Evolutionary conservation across 306 rosid genomes (phyloP).

Genomic region (Sicyos baderoa): DNA sequence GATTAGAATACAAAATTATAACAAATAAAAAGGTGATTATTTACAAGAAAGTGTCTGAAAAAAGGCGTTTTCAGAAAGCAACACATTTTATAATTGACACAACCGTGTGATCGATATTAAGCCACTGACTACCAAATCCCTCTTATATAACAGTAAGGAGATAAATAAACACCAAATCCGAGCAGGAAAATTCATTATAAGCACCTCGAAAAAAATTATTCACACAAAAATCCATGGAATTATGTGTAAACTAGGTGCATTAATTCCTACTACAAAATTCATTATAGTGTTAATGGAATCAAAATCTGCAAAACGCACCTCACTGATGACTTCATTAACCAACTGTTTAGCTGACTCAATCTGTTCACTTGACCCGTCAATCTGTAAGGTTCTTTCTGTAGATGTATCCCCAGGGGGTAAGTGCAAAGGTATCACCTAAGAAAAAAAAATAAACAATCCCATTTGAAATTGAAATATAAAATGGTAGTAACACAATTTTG

Average conservation of each 20-base stretch:
- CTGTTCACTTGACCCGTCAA: conserved; percentile 85
- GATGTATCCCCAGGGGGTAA: conserved; percentile 96
- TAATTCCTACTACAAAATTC: neutral
- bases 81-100: neutral
- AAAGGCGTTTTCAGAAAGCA: neutral
- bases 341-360: conserved; percentile 78
- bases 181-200: neutral
- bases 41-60: neutral
- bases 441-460: conserved; percentile 11
- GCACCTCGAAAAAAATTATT: neutral
- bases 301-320: conserved; percentile 47
- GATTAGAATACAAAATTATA: neutral
- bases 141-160: neutral
- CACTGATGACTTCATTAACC: conserved; percentile 76
- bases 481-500: no score
- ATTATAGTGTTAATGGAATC: neutral
- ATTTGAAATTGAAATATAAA: neutral
- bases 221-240: neutral
- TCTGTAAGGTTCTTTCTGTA: conserved; percentile 67
- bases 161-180: neutral
- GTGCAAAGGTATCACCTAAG: conserved; percentile 93
- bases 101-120: neutral
- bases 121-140: neutral
- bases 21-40: neutral
- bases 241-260: neutral